Evolutionary conservation across 805 yeast species (phyloP).

Genomic region (Saccharomycopsis malanga): DNA sequence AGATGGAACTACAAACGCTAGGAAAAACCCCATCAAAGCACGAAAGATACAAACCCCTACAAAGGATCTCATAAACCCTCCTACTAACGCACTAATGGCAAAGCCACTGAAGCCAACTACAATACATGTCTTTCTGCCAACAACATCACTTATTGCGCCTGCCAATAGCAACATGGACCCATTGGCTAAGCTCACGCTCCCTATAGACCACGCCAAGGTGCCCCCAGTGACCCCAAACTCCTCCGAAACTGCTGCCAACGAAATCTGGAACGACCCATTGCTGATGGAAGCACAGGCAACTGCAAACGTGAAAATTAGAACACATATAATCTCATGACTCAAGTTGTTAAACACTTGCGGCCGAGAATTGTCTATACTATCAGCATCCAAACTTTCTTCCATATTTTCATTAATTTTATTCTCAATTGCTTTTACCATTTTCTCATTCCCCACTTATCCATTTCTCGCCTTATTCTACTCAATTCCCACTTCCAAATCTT

Average conservation of each 20-base stretch:
- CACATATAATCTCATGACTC: slow-evolving; percentile 31
- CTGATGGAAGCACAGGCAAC: slow-evolving; percentile 37
- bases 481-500: too few relatives aligned
- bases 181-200: slow-evolving; percentile 35
- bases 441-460: too few relatives aligned
- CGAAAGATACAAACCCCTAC: slow-evolving; percentile 35
- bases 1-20: slow-evolving; percentile 41
- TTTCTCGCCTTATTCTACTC: too few relatives aligned
- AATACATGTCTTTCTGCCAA: slow-evolving; percentile 39
- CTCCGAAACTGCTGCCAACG: slow-evolving; percentile 31
- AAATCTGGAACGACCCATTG: slow-evolving; percentile 32
- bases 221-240: slow-evolving; percentile 36
- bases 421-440: too few relatives aligned
- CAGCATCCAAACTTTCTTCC: neutral
- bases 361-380: slow-evolving; percentile 23
- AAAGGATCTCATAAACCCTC: slow-evolving; percentile 32
- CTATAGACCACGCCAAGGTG: slow-evolving; percentile 37
- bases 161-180: slow-evolving; percentile 38
- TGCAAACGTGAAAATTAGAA: slow-evolving; percentile 32
- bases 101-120: slow-evolving; percentile 30
- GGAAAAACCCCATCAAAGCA: slow-evolving; percentile 38
- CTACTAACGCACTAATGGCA: slow-evolving; percentile 30
- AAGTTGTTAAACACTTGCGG: slow-evolving; percentile 32
- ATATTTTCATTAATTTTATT: too few relatives aligned
- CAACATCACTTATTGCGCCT: slow-evolving; percentile 42